Base-by-base conservation (phyloP, 768 basidiomycete species). In the Cubamyces sp. region DNA sequence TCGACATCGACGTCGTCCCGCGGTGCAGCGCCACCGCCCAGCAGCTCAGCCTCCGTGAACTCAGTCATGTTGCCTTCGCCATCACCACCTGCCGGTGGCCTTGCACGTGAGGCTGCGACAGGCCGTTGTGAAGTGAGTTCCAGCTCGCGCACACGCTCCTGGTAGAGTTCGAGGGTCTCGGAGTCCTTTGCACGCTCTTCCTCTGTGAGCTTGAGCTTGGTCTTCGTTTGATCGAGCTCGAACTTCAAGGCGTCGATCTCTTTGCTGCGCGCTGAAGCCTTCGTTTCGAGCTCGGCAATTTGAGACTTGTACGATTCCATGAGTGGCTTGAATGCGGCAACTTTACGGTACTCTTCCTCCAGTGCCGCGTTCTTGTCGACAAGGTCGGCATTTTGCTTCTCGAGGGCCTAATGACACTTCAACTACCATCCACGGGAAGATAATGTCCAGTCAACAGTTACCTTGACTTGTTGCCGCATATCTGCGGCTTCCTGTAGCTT, bases 401-500 rank as follows among this genome's bases (percentile, higher is more conserved):
- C 96, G 25, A 98, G 79, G 2, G 87, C 85, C 94, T 95, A 60
- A 15, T 42, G 15, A 55, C 23, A 61, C 41, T 37, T 62, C 16
- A 64, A n/a, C 23, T 40, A 42, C 6, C 16, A 2, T 25, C 43
- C 18, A 54, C 28, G 3, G 16, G 40, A 39, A 39, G 40, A 52
- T 25, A 50, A 52, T 21, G 16, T 2, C 14, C n/a, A 21, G 45
- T 26, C 70, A 68, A 25, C 1, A 72, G 67, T 75, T 58, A 90
- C 92, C 77, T 91, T 93, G 70, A 96, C 86, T 60, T 88, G 87
- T 64, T 93, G 92, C 26, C 94, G 86, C 19, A 96, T 79, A 65
- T 96, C 93, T 15, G 91, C 94, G 4, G 91, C 87, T 73, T 98
- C 97, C 69, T 98, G 96, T 1, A 98, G 82, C 76, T 98, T 99